Conservation (phyloP, 139 green algal species). For the Micractinium sp. region DNA sequence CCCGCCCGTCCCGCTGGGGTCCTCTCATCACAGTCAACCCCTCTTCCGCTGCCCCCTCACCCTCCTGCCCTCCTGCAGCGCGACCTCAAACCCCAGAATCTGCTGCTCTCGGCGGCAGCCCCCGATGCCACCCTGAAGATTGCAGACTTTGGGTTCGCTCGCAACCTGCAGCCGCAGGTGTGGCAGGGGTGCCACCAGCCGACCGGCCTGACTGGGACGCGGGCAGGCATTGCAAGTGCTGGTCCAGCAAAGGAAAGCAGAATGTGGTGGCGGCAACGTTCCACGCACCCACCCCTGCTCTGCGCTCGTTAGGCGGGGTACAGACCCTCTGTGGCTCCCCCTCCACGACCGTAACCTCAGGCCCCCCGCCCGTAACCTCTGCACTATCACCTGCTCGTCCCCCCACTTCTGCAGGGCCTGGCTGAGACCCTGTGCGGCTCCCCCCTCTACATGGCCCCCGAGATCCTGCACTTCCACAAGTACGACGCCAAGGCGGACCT, state of each 20-base stretch:
- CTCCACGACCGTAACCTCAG: too few relatives aligned
- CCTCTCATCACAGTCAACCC: too few relatives aligned
- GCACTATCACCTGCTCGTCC: background rate
- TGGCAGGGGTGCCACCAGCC: background rate
- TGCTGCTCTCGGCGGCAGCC: slow-evolving; percentile 76
- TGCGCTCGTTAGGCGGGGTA: too few relatives aligned
- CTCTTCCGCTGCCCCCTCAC: background rate
- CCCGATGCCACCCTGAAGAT: slow-evolving; percentile 85
- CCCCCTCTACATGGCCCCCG: slow-evolving; percentile 98
- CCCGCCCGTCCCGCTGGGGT: too few relatives aligned
- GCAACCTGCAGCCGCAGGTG: slow-evolving; percentile 82
- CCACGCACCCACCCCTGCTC: too few relatives aligned
- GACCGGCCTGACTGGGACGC: too few relatives aligned
- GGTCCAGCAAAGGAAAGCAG: too few relatives aligned
- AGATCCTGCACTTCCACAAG: slow-evolving; percentile 87
- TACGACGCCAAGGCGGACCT: slow-evolving; percentile 89
- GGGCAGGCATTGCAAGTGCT: too few relatives aligned
- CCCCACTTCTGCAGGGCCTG: slow-evolving; percentile 58
- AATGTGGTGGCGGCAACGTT: too few relatives aligned
- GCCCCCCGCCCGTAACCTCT: background rate
- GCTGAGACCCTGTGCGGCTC: slow-evolving; percentile 97
- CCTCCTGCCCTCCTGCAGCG: slow-evolving; percentile 62
- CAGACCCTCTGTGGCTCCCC: too few relatives aligned
- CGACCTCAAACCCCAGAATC: slow-evolving; percentile 99
- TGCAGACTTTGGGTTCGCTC: slow-evolving; percentile 99